Evolutionary conservation across 345 rosid species (phyloP).

Genomic region (Boechera stricta): DNA sequence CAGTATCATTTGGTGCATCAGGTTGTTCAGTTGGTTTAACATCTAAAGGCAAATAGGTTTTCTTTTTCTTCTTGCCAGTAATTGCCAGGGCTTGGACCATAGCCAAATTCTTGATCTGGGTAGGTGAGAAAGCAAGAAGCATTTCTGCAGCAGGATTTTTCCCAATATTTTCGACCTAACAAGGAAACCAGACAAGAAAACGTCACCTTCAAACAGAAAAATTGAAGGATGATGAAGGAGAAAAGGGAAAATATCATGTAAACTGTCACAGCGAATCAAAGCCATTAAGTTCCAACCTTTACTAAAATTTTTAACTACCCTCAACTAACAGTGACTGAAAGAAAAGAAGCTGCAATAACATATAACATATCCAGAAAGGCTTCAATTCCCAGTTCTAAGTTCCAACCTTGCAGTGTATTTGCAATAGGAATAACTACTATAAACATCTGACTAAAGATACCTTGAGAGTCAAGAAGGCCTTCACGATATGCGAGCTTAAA

Average conservation of each 20-base stretch:
- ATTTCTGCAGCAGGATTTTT: conserved; percentile 65
- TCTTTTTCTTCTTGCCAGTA: conserved; percentile 80
- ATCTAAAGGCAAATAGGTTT: conserved; percentile 59
- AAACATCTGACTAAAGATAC: conserved; percentile 46
- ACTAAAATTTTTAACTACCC: not conserved
- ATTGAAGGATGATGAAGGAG: not conserved
- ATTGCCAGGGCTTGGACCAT: conserved; percentile 74
- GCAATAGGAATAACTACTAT: not conserved
- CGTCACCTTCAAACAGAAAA: not conserved
- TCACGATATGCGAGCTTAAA: conserved; percentile 83
- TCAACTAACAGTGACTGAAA: not conserved
- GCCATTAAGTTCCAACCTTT: not conserved
- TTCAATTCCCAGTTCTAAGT: not conserved
- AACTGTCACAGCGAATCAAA: conserved; percentile 4
- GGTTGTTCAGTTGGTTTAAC: conserved; percentile 70
- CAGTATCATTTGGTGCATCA: conserved; percentile 75
- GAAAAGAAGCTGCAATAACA: not conserved
- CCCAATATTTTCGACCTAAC: conserved; percentile 82
- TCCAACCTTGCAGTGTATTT: conserved; percentile 4
- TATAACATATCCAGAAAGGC: not conserved
- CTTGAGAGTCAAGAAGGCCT: conserved; percentile 86
- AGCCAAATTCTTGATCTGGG: conserved; percentile 71
- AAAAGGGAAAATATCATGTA: not conserved
- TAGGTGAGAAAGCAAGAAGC: conserved; percentile 86
- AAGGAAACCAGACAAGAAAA: conserved; percentile 31